A percentile compares a stretch with the other conserved stretches of the same genome.
phyloP scores from a whole-genome alignment of 371 early-diverging fungal genomes.

The Thermomucor indicae-seudaticae region DNA sequence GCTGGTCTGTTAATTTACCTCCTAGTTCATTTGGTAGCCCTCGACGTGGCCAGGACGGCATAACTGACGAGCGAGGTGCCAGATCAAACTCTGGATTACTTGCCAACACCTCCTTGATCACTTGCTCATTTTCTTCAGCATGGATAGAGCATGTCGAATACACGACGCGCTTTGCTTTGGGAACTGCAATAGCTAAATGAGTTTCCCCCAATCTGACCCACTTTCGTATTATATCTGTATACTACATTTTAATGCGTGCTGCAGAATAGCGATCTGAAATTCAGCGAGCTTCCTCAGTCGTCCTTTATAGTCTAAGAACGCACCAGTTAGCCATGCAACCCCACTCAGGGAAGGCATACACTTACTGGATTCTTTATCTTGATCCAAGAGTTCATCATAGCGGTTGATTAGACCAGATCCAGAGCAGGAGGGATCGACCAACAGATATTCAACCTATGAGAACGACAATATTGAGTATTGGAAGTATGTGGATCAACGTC shows the following conservation, averaged over 20 bases:
- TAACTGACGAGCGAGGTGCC: slow-evolving; percentile 47
- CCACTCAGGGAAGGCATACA: neutral
- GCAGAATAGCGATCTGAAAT: slow-evolving; percentile 65
- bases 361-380: slow-evolving; percentile 21
- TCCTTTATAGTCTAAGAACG: slow-evolving; percentile 28
- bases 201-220: too few species aligned
- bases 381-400: slow-evolving; percentile 78
- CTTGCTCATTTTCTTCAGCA: slow-evolving; percentile 94
- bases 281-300: slow-evolving; percentile 70
- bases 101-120: slow-evolving; percentile 67
- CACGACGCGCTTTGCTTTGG: slow-evolving; percentile 71
- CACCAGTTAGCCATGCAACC: neutral
- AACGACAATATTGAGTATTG: neutral
- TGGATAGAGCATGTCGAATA: slow-evolving; percentile 98
- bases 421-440: slow-evolving; percentile 98
- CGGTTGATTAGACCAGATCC: slow-evolving; percentile 95
- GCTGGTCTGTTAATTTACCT: neutral
- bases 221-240: too few species aligned
- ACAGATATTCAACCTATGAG: slow-evolving; percentile 77
- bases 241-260: slow-evolving; percentile 73
- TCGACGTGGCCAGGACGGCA: slow-evolving; percentile 25
- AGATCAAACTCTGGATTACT: slow-evolving; percentile 55
- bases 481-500: neutral
- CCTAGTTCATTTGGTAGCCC: neutral
- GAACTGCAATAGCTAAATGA: slow-evolving; percentile 41